Evolutionary conservation across 2,329 filamentous ascomycete genomes (phyloP).

Genomic region (Neoarthrinium moseri): DNA sequence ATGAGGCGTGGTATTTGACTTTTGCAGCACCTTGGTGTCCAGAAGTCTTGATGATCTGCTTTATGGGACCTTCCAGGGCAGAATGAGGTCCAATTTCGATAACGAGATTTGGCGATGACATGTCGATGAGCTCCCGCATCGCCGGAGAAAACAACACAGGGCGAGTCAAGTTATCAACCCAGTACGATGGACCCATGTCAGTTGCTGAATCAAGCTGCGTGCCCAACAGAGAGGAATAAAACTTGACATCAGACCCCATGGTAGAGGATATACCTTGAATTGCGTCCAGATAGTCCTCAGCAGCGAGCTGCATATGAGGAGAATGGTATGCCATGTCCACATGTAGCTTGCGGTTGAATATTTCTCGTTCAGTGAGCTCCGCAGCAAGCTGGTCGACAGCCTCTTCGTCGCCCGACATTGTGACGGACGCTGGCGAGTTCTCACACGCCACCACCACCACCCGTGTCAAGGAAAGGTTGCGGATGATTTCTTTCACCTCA

Average conservation of each 20-base stretch:
- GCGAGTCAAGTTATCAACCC: conserved; percentile 22
- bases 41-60: conserved; percentile 20
- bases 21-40: conserved; percentile 18
- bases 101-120: conserved; percentile 17
- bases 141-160: conserved; percentile 20
- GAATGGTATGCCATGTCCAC: conserved; percentile 23
- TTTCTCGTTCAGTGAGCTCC: conserved; percentile 15
- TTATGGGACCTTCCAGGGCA: conserved; percentile 21
- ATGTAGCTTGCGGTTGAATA: conserved; percentile 23
- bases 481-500: conserved; percentile 28
- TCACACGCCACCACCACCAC: conserved; percentile 24
- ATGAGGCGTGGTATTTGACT: conserved; percentile 26
- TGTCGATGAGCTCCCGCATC: conserved; percentile 14
- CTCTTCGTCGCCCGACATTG: conserved; percentile 18
- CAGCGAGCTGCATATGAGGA: conserved; percentile 22
- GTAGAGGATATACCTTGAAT: conserved; percentile 3
- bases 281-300: conserved; percentile 17
- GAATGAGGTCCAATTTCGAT: conserved; percentile 22
- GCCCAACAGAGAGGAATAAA: conserved; percentile 21
- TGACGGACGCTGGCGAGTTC: conserved; percentile 21
- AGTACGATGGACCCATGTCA: conserved; percentile 20
- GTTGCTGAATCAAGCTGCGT: conserved; percentile 14
- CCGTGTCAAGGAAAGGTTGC: conserved; percentile 20
- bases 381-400: conserved; percentile 20
- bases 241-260: conserved; percentile 10